Conservation (phyloP, 768 basidiomycete species). For the Trametes cinnabarina region DNA sequence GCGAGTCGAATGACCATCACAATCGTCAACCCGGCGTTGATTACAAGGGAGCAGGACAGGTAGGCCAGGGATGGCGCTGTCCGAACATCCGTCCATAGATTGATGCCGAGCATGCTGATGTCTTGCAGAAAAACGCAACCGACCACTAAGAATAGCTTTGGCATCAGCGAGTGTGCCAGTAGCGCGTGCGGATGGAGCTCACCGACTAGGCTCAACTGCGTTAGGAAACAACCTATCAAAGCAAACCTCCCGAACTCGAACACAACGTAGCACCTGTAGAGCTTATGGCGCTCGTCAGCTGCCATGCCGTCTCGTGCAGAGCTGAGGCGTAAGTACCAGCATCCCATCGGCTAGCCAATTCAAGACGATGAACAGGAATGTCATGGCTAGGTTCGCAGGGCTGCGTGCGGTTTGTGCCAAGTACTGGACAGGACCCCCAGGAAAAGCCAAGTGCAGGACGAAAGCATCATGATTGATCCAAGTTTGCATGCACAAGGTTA, state of each 20-base stretch:
- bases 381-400: slow-evolving; percentile 21
- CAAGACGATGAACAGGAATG: slow-evolving; percentile 28
- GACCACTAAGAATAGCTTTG: background rate
- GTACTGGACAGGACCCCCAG: slow-evolving; percentile 26
- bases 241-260: slow-evolving; percentile 4
- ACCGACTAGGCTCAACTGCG: slow-evolving; percentile 5
- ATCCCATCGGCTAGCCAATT: slow-evolving; percentile 32
- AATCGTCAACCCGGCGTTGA: slow-evolving; percentile 22
- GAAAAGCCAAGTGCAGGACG: slow-evolving; percentile 19
- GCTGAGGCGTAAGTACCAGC: slow-evolving; percentile 19
- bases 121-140: slow-evolving; percentile 9
- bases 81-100: slow-evolving; percentile 20
- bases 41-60: slow-evolving; percentile 20
- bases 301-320: background rate
- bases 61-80: slow-evolving; percentile 20
- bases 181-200: no score
- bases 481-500: slow-evolving; percentile 22
- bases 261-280: slow-evolving; percentile 18
- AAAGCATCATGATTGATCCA: slow-evolving; percentile 27
- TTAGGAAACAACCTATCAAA: background rate
- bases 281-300: slow-evolving; percentile 4
- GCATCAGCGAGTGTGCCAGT: background rate
- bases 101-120: slow-evolving; percentile 12
- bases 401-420: slow-evolving; percentile 18
- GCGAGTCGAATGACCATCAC: slow-evolving; percentile 22